Evolutionary conservation across 495 filamentous ascomycete genomes (phyloP).

Genomic region (Penicillium ucsense): DNA sequence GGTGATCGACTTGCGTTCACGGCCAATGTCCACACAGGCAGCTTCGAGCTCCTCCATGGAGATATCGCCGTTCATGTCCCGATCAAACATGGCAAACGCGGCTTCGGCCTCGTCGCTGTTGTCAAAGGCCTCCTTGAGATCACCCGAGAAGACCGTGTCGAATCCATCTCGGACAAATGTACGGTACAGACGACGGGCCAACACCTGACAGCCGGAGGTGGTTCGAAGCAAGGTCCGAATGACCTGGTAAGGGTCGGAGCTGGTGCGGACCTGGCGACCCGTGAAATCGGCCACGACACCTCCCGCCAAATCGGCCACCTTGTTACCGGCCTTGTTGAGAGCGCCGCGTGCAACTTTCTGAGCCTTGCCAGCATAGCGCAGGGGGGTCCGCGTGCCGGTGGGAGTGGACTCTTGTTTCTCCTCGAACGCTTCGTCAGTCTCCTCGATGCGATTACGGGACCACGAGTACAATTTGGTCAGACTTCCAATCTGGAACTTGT

Average conservation of each 20-base stretch:
- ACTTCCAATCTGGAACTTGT: conserved; percentile 79
- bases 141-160: conserved; percentile 66
- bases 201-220: conserved; percentile 67
- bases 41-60: conserved; percentile 92
- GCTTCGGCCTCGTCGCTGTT: conserved; percentile 81
- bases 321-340: conserved; percentile 69
- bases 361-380: conserved; percentile 55
- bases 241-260: conserved; percentile 78
- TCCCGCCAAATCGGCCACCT: conserved; percentile 78
- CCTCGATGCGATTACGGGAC: conserved; percentile 62
- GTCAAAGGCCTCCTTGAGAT: conserved; percentile 73
- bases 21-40: conserved; percentile 87
- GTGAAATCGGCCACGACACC: conserved; percentile 95
- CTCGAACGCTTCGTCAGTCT: conserved; percentile 64
- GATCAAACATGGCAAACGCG: conserved; percentile 89
- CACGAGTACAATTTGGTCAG: conserved; percentile 74
- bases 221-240: conserved; percentile 61
- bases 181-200: conserved; percentile 86
- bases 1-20: conserved; percentile 90
- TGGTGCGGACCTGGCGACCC: conserved; percentile 61
- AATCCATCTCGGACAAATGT: conserved; percentile 69
- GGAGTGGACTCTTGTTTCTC: conserved; percentile 31
- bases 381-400: conserved; percentile 61
- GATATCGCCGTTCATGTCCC: conserved; percentile 94
- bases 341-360: conserved; percentile 62